Conservation (phyloP, 23 red algal species). For the Gracilariopsis chorda region DNA sequence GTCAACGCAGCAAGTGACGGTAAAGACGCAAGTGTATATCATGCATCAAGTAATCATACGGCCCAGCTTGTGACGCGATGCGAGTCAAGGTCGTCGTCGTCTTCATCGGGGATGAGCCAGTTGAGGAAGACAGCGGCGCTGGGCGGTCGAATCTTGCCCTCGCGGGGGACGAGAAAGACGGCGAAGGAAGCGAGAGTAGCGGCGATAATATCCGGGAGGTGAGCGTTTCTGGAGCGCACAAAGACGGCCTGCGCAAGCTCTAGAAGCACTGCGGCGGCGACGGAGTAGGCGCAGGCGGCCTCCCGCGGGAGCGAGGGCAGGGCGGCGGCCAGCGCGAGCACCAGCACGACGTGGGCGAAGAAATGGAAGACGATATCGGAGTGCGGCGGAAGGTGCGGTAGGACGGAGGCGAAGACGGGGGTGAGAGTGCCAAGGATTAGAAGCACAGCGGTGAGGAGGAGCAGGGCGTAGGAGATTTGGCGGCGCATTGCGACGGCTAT, state of each 20-base stretch:
- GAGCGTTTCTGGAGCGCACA: not conserved
- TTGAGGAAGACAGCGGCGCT: not conserved
- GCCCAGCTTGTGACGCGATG: constrained; percentile 63
- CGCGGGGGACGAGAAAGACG: constrained; percentile 14
- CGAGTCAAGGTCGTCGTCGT: constrained; percentile 24
- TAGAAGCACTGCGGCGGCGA: not conserved
- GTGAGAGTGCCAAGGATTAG: constrained; percentile 36
- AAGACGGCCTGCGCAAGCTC: constrained; percentile 11
- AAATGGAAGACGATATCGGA: not conserved
- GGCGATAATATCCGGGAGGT: constrained; percentile 5
- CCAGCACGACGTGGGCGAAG: constrained; percentile 18
- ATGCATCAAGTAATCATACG: no score
- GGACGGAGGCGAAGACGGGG: not conserved
- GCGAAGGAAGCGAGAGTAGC: constrained; percentile 9
- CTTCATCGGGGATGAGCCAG: constrained; percentile 14
- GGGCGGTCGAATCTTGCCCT: not conserved
- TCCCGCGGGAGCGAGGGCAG: not conserved
- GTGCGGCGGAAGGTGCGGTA: constrained; percentile 8
- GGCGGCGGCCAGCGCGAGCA: not conserved
- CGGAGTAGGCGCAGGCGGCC: not conserved
- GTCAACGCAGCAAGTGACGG: not conserved
- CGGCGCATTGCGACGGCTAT: not conserved
- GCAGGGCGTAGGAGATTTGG: not conserved
- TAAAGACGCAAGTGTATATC: no score
- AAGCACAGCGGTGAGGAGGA: constrained; percentile 13